Conservation (phyloP, 2,329 filamentous ascomycete species). For the Epicoccum nigrum region DNA sequence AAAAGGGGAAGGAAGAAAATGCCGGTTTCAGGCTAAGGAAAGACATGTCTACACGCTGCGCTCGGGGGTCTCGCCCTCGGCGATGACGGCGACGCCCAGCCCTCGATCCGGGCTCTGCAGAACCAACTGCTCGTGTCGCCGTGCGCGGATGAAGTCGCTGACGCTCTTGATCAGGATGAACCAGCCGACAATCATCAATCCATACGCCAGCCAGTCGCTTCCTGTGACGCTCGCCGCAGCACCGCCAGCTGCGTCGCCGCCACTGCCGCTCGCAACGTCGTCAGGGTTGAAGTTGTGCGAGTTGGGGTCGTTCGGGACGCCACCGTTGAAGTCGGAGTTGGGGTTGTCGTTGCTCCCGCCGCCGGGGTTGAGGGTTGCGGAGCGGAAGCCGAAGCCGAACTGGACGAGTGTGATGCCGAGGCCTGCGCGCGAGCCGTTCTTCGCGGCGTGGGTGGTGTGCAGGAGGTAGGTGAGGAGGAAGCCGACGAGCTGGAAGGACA, state of each 20-base stretch:
- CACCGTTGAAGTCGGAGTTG: constrained; percentile 59
- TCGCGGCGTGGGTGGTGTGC: constrained; percentile 96
- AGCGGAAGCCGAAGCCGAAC: constrained; percentile 95
- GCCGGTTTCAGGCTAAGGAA: no score
- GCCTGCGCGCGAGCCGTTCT: constrained; percentile 93
- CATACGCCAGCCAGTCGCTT: constrained; percentile 88
- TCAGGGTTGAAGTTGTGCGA: constrained; percentile 84
- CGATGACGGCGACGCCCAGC: constrained; percentile 82
- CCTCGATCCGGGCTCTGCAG: constrained; percentile 91
- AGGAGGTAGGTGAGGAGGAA: constrained; percentile 98
- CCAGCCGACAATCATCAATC: constrained; percentile 97
- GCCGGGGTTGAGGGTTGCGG: constrained; percentile 45
- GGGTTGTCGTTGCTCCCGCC: constrained; percentile 51
- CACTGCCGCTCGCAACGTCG: constrained; percentile 57
- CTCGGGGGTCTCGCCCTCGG: constrained; percentile 80
- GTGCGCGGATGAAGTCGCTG: constrained; percentile 84
- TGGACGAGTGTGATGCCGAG: constrained; percentile 95
- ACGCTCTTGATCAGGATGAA: constrained; percentile 95
- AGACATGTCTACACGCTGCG: constrained; percentile 52
- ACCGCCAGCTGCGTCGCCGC: constrained; percentile 39
- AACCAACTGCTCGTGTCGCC: constrained; percentile 90
- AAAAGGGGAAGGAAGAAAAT: background rate
- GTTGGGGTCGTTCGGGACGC: constrained; percentile 83
- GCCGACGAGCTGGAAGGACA: constrained; percentile 95
- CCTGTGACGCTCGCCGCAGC: constrained; percentile 65